phyloP scores from a whole-genome alignment of 768 basidiomycete genomes.

The Lyophyllum decastes region DNA sequence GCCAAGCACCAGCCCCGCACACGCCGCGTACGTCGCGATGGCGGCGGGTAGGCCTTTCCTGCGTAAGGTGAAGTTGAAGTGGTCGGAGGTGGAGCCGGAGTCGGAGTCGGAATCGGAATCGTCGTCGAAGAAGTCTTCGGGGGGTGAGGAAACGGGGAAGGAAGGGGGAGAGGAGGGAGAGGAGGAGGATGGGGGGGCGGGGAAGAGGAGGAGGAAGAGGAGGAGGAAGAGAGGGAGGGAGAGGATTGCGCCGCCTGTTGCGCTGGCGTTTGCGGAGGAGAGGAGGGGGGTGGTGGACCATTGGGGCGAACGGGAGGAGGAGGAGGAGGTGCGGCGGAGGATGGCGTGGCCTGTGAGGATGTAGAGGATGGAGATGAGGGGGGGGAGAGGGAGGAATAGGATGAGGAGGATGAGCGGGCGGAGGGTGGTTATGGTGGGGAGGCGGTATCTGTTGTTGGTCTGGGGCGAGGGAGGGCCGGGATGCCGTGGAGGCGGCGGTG shows the following conservation, averaged over 20 bases:
- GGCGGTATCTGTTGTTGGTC: too few relatives aligned
- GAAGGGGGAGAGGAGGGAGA: constrained; percentile 12
- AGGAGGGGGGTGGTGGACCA: constrained; percentile 19
- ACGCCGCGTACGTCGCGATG: constrained; percentile 18
- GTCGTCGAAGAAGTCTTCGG: constrained; percentile 39
- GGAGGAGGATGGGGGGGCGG: constrained; percentile 15
- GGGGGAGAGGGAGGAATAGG: constrained; percentile 35
- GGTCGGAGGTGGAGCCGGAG: too few relatives aligned
- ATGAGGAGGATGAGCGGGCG: constrained; percentile 14
- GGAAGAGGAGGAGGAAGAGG: constrained; percentile 30
- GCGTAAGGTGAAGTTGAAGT: too few relatives aligned
- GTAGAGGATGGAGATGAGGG: constrained; percentile 32
- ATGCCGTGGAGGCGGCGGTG: not conserved
- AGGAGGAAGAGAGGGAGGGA: constrained; percentile 32
- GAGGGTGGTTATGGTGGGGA: not conserved
- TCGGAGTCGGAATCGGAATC: constrained; percentile 16
- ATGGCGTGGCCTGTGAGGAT: constrained; percentile 31
- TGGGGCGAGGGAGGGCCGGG: not conserved
- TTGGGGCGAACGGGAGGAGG: constrained; percentile 16
- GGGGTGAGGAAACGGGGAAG: constrained; percentile 11
- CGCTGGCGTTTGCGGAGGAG: constrained; percentile 32
- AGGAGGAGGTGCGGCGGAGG: constrained; percentile 23
- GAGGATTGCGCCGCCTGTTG: constrained; percentile 35
- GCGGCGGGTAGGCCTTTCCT: too few relatives aligned
- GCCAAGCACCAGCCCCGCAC: constrained; percentile 18